phyloP scores from a whole-genome alignment of 441 rosid species.

The Populus hybrid region DNA sequence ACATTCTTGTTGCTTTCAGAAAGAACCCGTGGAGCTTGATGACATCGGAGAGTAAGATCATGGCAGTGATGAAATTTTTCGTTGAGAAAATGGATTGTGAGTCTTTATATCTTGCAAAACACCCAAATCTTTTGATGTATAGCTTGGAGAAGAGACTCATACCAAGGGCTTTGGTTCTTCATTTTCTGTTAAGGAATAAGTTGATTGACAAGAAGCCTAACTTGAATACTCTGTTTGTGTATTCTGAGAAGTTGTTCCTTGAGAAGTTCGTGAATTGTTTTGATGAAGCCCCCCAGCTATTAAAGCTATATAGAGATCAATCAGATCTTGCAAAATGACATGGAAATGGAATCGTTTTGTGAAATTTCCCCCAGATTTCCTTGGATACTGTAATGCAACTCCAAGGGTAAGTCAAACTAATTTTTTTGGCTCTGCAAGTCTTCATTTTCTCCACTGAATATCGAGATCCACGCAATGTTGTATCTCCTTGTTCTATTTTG shows the following conservation, averaged over 20 bases:
- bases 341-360: not conserved
- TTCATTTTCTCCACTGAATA: not conserved
- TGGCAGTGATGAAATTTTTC: constrained; percentile 19
- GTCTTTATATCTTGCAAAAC: not conserved
- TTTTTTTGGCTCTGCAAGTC: not conserved
- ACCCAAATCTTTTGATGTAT: constrained; percentile 1
- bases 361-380: not conserved
- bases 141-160: constrained; percentile 16
- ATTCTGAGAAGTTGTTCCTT: constrained; percentile 11
- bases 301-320: constrained; percentile 12
- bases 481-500: not conserved
- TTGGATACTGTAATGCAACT: not conserved
- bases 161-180: constrained; percentile 11
- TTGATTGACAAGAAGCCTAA: constrained; percentile 1
- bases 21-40: constrained; percentile 21
- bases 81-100: constrained; percentile 23
- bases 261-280: constrained; percentile 16
- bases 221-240: not conserved
- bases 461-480: not conserved
- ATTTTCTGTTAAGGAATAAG: constrained; percentile 7
- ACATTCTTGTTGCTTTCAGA: constrained; percentile 14
- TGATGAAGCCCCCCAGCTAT: constrained; percentile 16
- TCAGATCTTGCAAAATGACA: not conserved
- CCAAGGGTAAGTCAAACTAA: not conserved
- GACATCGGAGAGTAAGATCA: constrained; percentile 20